These are phyloP conservation scores for Plantago major DNA, from an alignment of 257 asterid species.

Conservation along the genomic window DNA sequence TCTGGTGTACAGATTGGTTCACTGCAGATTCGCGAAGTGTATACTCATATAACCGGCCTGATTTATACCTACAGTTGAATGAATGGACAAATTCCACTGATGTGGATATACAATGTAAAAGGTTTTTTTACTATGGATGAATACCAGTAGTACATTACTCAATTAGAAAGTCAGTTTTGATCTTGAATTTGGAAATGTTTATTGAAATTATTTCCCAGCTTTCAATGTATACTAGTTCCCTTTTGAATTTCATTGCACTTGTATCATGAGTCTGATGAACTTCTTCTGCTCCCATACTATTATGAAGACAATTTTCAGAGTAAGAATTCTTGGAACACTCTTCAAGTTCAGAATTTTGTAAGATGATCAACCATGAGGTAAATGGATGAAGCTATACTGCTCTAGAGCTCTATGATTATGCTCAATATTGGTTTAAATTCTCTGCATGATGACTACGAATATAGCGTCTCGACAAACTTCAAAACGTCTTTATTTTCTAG, in stretches of 20 bases:
- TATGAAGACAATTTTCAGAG: too few relatives aligned
- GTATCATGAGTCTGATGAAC: too few relatives aligned
- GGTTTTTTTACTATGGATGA: background rate
- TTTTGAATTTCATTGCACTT: too few relatives aligned
- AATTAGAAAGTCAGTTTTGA: constrained; percentile 9
- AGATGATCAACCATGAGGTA: too few relatives aligned
- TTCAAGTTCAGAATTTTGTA: too few relatives aligned
- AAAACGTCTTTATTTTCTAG: too few relatives aligned
- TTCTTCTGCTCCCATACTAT: too few relatives aligned
- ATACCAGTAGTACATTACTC: constrained; percentile 1
- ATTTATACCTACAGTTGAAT: constrained; percentile 19
- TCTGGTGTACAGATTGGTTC: constrained; percentile 17
- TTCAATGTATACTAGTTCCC: too few relatives aligned
- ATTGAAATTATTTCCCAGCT: too few relatives aligned
- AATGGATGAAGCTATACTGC: too few relatives aligned
- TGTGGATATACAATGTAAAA: background rate
- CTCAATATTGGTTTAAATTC: background rate
- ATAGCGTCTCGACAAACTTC: background rate
- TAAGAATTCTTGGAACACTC: too few relatives aligned
- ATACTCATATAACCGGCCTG: constrained; percentile 19
- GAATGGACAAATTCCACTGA: constrained; percentile 26
- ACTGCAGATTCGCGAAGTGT: constrained; percentile 28
- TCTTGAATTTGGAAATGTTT: background rate
- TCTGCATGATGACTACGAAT: too few relatives aligned
- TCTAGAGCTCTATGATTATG: background rate